A percentile compares a stretch with the other conserved stretches of the same genome.
Evolutionary conservation across 1,139 yeast genomes (phyloP).

Genomic region (Suhomyces chickasaworum): DNA sequence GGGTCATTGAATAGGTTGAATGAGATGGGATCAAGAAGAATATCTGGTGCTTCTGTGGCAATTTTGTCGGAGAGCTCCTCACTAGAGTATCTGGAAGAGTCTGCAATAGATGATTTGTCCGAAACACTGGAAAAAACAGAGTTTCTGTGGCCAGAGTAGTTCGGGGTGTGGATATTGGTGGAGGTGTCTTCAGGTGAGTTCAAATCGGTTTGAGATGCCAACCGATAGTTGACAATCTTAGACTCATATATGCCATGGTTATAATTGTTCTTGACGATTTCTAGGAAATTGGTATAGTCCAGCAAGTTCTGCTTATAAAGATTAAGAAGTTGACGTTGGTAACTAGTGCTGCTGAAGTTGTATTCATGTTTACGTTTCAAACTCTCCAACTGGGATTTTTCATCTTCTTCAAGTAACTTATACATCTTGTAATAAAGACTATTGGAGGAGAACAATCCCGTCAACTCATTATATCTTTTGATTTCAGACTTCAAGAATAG

Average conservation of each 20-base stretch:
- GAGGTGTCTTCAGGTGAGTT: neutral
- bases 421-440: conserved; percentile 22
- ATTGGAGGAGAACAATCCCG: conserved; percentile 21
- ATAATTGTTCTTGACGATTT: conserved; percentile 27
- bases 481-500: conserved; percentile 22
- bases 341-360: conserved; percentile 15
- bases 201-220: conserved; percentile 4
- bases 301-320: conserved; percentile 21
- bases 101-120: conserved; percentile 1
- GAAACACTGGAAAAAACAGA: conserved; percentile 7
- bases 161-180: neutral
- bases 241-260: conserved; percentile 20
- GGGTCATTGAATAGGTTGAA: conserved; percentile 49
- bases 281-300: conserved; percentile 25
- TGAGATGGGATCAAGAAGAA: conserved; percentile 49
- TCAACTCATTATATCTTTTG: conserved; percentile 22
- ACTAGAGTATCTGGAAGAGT: neutral
- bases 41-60: conserved; percentile 42
- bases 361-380: conserved; percentile 17
- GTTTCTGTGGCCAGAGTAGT: neutral
- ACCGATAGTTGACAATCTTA: conserved; percentile 15
- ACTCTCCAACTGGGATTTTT: conserved; percentile 16
- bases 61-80: conserved; percentile 14
- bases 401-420: conserved; percentile 24
- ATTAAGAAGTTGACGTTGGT: conserved; percentile 20